Base-by-base conservation (phyloP, 345 rosid genomes). In the Boechera stricta region DNA sequence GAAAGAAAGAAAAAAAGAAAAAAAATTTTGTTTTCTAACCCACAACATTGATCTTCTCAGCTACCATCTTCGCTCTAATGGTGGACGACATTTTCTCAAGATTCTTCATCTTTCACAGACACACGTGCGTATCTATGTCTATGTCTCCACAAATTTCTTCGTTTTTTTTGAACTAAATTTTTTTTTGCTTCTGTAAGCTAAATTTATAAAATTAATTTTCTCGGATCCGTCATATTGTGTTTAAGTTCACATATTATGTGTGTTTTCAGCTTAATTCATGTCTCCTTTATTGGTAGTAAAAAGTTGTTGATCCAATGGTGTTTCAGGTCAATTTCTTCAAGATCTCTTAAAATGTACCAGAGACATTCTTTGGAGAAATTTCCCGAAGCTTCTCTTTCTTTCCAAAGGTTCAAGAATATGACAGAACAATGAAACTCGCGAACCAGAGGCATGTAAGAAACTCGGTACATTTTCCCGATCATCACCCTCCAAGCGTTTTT, bases 401-500 rank as follows among this genome's bases (percentile, higher is more conserved):
- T 18, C 64, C 48, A 53, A 69, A 69, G 70, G 75, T 52, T 53
- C 57, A 16, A 44, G 64, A 77, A 77, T 58, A 44, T 62, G 69
- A 58, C 7, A 39, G 12, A 32, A 54, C 24, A 24, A 15, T 54
- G 15, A 44, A 8, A 24, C 33, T 24, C 13, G 57, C 6, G 2
- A 44, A 10, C 32, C 42, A 48, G 61, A 70, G 76, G 15, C 59
- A 13, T 63, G 16, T 44, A 16, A 56, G 21, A 2, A 8, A n/a
- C 45, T 39, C 9, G 8, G 8, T 63, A 33, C 51, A 7, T 54
- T 55, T 64, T 77, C 80, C 80, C 80, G 80, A 77, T 70, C 76
- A 44, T 18, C 44, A 69, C 59, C 45, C 65, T 64, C 80, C 80
- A 77, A 77, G 80, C 80, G 76, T 71, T 76, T 69, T 33, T 53